Percentiles rank a stretch among this genome's conserved stretches.
phyloP scores from a whole-genome alignment of 228 moss, liverwort and hornwort species.

The Sphagnum fallax region DNA sequence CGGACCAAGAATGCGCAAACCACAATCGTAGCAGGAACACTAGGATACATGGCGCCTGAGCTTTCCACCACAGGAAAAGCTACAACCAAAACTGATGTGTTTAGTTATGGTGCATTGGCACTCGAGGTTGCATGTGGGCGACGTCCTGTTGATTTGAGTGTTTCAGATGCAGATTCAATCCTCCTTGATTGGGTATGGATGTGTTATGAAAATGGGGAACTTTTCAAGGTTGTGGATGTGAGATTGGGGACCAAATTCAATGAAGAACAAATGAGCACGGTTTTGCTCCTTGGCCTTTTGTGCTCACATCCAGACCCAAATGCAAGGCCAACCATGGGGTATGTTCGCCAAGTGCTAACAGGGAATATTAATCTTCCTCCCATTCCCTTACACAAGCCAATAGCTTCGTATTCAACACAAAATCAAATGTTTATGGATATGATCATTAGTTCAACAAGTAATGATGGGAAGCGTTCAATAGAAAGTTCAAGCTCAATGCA shows the following conservation, averaged over 20 bases:
- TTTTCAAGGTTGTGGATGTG: slow-evolving; percentile 7
- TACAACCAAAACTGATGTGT: slow-evolving; percentile 21
- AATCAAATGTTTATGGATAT: no score
- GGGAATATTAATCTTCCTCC: not conserved
- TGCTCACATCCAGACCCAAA: slow-evolving; percentile 16
- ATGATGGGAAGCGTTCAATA: no score
- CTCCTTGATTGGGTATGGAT: slow-evolving; percentile 10
- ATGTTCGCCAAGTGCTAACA: slow-evolving; percentile 14
- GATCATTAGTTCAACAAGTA: no score
- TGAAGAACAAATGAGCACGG: slow-evolving; percentile 7
- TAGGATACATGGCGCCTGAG: slow-evolving; percentile 51
- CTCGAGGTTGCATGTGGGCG: slow-evolving; percentile 17
- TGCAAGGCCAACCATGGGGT: slow-evolving; percentile 19
- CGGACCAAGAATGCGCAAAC: slow-evolving; percentile 44
- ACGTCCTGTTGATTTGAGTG: not conserved
- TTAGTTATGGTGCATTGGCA: slow-evolving; percentile 19
- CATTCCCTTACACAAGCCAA: no score
- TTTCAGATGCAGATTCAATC: not conserved
- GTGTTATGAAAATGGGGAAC: slow-evolving; percentile 3
- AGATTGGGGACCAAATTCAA: slow-evolving; percentile 13
- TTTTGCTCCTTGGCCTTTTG: slow-evolving; percentile 13
- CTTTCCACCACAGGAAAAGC: slow-evolving; percentile 49
- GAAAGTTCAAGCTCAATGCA: no score
- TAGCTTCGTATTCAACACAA: no score
- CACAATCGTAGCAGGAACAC: slow-evolving; percentile 45